Base-by-base conservation (phyloP, 257 asterid species). In the Salvia splendens region DNA sequence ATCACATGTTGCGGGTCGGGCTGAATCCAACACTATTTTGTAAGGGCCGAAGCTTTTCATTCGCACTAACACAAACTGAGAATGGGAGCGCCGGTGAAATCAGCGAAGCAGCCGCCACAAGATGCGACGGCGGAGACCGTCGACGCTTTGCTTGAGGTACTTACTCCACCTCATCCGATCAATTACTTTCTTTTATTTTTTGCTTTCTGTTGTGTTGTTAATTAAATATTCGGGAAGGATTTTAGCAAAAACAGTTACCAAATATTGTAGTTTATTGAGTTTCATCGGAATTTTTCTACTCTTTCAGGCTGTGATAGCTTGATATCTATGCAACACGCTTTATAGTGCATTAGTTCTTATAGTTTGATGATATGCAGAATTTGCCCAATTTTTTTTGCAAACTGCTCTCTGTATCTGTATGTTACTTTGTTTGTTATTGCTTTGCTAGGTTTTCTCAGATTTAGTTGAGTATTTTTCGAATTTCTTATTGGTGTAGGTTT, bases 91-190 rank as follows among this genome's bases (percentile, higher is more conserved):
- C 66, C 47, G 53, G 75, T n/a, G 69, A 71, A 60, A 60, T 16
- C 59, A 0, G 74, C 73, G 36, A 85, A 62, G 32, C 80, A 50
- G 49, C 72, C 71, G 71, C 69, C 70, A 4, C 79, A 56, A 4
- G 84, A 55, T 53, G 66, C 79, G 33, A 42, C 75, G 54, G 10
- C 77, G 58, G 89, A 80, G 8, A 49, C 48, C 65, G 46, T 82
- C 35, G 83, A 80, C 6, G 84, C 83, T 28, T 70, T 84, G 68
- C 86, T 84, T 8, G 88, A 80, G 93, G 89, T 86, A 57, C 32
- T 24, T 86, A 57, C 33, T 24, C 59, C 52, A 9, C 36, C 10
- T 47, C 7, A 33, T 43, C 50, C 20, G n/a, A 41, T 49, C 43
- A 10, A 46, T 5, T 51, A 0, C 5, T 16, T 33, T 0, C 30